These are phyloP conservation scores for Ascochyta pisi DNA, from an alignment of 2,329 filamentous ascomycete species.

Conservation along the genomic window DNA sequence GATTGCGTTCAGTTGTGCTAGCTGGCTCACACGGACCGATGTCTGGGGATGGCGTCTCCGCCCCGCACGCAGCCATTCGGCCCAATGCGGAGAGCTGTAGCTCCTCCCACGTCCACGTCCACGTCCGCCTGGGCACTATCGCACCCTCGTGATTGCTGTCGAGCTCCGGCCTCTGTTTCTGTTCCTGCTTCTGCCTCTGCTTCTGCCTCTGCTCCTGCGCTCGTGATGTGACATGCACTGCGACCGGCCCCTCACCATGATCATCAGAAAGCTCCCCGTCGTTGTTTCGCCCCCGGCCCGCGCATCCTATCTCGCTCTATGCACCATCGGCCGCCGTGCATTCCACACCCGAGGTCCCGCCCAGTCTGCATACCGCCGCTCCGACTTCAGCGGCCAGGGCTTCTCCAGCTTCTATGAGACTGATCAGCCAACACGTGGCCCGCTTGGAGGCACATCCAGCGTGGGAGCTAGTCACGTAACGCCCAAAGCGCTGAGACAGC, in stretches of 20 bases:
- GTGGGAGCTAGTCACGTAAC: conserved; percentile 66
- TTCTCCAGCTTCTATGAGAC: conserved; percentile 70
- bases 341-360: conserved; percentile 46
- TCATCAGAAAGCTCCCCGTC: conserved; percentile 33
- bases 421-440: conserved; percentile 66
- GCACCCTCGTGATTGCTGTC: conserved; percentile 18
- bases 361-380: conserved; percentile 61
- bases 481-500: conserved; percentile 76
- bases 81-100: conserved; percentile 35
- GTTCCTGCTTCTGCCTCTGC: too few relatives aligned
- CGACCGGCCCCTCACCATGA: conserved; percentile 28
- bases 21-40: conserved; percentile 9
- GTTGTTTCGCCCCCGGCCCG: conserved; percentile 50
- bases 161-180: too few relatives aligned
- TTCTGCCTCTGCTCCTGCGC: conserved; percentile 5
- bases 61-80: conserved; percentile 18
- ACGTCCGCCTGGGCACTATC: conserved; percentile 5
- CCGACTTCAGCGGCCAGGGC: conserved; percentile 68
- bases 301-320: conserved; percentile 49
- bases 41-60: conserved; percentile 11
- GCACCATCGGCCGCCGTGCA: conserved; percentile 39
- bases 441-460: conserved; percentile 65
- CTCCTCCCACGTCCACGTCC: conserved; percentile 21
- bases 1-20: conserved; percentile 3
- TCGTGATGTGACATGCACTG: conserved; percentile 24